A percentile compares a stretch with the other conserved stretches of the same genome.
These are phyloP conservation scores for Amphicarpaea edgeworthii DNA, from an alignment of 306 rosid genomes.

Conservation along the genomic window DNA sequence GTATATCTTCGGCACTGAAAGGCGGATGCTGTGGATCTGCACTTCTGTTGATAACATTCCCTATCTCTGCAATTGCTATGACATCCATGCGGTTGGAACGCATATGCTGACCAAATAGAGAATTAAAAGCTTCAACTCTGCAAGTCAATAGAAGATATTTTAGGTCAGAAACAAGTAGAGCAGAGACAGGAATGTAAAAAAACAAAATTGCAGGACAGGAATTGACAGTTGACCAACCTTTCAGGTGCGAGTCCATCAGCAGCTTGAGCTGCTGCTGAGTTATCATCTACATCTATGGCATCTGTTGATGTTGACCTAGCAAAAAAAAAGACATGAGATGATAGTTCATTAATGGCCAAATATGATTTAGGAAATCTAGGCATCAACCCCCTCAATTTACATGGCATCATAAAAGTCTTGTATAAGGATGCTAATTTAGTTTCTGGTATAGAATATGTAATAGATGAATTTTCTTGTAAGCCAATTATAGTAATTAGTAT, in stretches of 20 bases:
- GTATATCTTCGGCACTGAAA: conserved; percentile 69
- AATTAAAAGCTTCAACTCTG: conserved; percentile 82
- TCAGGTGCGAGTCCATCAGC: conserved; percentile 63
- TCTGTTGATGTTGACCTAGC: conserved; percentile 65
- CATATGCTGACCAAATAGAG: conserved; percentile 88
- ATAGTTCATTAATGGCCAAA: conserved; percentile 44
- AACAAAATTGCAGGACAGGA: background rate
- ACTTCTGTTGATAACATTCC: conserved; percentile 64
- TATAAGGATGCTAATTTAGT: conserved; percentile 31
- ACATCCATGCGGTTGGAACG: conserved; percentile 70
- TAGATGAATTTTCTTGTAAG: background rate
- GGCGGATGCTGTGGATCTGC: conserved; percentile 42
- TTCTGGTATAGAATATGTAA: conserved; percentile 26
- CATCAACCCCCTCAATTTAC: conserved; percentile 9
- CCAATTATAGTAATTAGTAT: conserved; percentile 5
- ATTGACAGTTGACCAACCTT: conserved; percentile 59
- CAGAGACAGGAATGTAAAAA: background rate
- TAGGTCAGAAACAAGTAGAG: conserved; percentile 28
- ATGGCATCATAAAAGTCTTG: conserved; percentile 15
- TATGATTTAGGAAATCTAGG: conserved; percentile 8
- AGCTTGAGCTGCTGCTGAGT: conserved; percentile 59
- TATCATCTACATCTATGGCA: conserved; percentile 78
- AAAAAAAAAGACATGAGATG: background rate
- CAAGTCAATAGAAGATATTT: conserved; percentile 17
- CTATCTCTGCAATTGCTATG: conserved; percentile 73